Conservation (phyloP, 2,329 filamentous ascomycete genomes). For the Curvularia hawaiiensis region DNA sequence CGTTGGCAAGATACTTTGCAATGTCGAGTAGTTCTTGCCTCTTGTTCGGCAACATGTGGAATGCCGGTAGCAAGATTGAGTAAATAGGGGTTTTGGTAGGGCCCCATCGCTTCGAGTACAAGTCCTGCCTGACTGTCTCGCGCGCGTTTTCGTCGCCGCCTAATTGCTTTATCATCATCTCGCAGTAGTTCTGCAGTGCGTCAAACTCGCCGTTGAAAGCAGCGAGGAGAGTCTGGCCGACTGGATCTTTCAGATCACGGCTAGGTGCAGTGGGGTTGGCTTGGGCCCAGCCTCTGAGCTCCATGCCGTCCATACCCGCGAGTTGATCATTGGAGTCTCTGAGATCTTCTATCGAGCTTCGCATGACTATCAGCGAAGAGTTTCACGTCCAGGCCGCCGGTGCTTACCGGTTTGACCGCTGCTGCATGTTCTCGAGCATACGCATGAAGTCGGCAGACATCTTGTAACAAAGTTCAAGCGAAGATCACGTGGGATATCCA, state of each 20-base stretch:
- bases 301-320: constrained; percentile 21
- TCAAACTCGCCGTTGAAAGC: constrained; percentile 3
- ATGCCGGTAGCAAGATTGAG: constrained; percentile 16
- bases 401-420: constrained; percentile 11
- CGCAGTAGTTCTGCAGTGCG: constrained; percentile 9
- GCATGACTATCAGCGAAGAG: neutral
- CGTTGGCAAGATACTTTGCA: constrained; percentile 16
- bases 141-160: constrained; percentile 10
- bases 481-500: neutral
- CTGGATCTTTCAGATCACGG: constrained; percentile 20
- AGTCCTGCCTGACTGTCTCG: constrained; percentile 13
- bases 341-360: constrained; percentile 17
- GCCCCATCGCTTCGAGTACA: constrained; percentile 21
- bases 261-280: constrained; percentile 12
- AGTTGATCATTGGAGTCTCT: constrained; percentile 17
- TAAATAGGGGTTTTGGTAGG: constrained; percentile 19
- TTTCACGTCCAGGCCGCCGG: neutral
- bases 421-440: constrained; percentile 22
- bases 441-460: constrained; percentile 22
- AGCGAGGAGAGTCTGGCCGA: constrained; percentile 17
- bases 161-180: constrained; percentile 9
- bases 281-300: constrained; percentile 20
- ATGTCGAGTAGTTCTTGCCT: constrained; percentile 10
- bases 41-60: constrained; percentile 10
- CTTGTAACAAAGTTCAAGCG: neutral